These are phyloP conservation scores for Cicer yamashitae DNA, from an alignment of 306 rosid genomes.

Conservation along the genomic window DNA sequence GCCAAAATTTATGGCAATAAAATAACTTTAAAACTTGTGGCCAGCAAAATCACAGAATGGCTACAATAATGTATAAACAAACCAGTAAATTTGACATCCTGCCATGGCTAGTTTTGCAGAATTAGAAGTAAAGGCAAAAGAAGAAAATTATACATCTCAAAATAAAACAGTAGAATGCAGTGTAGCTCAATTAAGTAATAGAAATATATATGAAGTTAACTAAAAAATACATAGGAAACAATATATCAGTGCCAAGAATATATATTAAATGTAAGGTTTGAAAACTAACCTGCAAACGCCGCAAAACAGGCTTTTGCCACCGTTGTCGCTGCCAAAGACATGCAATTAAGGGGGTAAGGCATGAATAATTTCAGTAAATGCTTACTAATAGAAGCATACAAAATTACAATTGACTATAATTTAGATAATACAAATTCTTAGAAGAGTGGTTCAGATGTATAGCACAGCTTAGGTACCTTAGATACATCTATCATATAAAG, in stretches of 20 bases:
- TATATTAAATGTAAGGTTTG: background rate
- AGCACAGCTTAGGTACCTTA: background rate
- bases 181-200: slow-evolving; percentile 19
- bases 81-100: slow-evolving; percentile 26
- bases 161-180: slow-evolving; percentile 7
- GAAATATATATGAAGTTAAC: slow-evolving; percentile 1
- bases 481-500: slow-evolving; percentile 16
- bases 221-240: background rate
- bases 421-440: background rate
- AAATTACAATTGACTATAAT: background rate
- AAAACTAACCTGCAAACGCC: slow-evolving; percentile 56
- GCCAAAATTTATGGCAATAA: slow-evolving; percentile 1
- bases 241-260: slow-evolving; percentile 11
- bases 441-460: background rate
- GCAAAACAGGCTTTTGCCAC: slow-evolving; percentile 58
- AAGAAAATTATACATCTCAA: slow-evolving; percentile 1
- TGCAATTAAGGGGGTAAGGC: background rate
- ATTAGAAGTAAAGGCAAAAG: slow-evolving; percentile 19
- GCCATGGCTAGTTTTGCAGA: background rate
- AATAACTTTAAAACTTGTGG: slow-evolving; percentile 26
- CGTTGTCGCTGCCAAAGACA: slow-evolving; percentile 51
- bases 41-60: slow-evolving; percentile 5
- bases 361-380: slow-evolving; percentile 26
- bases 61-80: slow-evolving; percentile 21
- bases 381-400: slow-evolving; percentile 16